Evolutionary conservation across 129 eudicot genomes (phyloP).

Genomic region (Flaveria robusta): DNA sequence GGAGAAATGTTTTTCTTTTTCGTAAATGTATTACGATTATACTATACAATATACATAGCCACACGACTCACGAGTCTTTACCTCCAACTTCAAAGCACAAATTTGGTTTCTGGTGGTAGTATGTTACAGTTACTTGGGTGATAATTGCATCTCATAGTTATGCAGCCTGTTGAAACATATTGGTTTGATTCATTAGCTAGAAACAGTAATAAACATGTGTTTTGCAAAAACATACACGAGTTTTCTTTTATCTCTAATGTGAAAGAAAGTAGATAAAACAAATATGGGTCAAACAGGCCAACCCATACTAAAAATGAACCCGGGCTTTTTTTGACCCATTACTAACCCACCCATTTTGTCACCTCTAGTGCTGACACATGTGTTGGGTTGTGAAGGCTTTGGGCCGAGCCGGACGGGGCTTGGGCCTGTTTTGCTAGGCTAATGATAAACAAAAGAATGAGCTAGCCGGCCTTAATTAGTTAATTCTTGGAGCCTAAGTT

Average conservation of each 20-base stretch:
- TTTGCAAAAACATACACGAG: neutral
- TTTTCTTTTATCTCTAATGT: neutral
- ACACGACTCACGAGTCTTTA: conserved; percentile 8
- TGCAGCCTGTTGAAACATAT: conserved; percentile 31
- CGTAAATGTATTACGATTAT: neutral
- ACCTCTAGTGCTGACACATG: neutral
- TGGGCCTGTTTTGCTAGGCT: too few species aligned
- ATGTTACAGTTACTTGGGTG: conserved; percentile 19
- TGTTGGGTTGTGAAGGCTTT: too few species aligned
- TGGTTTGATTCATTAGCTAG: conserved; percentile 1
- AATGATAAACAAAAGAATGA: too few species aligned
- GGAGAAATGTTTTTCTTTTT: neutral
- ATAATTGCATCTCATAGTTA: conserved; percentile 16
- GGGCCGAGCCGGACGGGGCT: too few species aligned
- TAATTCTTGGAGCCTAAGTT: too few species aligned
- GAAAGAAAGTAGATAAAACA: neutral
- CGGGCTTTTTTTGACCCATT: neutral
- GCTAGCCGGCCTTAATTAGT: too few species aligned
- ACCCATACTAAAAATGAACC: neutral
- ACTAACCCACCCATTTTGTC: neutral
- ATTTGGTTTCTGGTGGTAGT: conserved; percentile 2
- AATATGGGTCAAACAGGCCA: neutral
- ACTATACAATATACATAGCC: conserved; percentile 21
- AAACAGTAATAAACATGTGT: neutral
- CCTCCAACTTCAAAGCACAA: neutral